phyloP scores from a whole-genome alignment of 2,329 filamentous ascomycete species.

The Aspergillus novofumigatus region DNA sequence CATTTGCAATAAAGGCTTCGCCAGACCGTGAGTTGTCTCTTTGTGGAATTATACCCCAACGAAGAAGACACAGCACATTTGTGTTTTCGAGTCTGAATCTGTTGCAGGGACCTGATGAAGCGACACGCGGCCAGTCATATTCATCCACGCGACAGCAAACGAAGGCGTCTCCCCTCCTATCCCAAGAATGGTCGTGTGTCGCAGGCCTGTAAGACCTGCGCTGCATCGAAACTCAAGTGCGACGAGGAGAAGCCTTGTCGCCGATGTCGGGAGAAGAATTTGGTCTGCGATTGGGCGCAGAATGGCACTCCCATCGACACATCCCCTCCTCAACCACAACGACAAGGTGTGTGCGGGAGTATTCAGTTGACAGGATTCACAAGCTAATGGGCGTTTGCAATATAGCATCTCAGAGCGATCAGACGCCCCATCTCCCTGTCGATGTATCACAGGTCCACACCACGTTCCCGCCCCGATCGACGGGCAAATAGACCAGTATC shows the following conservation, averaged over 20 bases:
- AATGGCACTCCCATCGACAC: conserved; percentile 13
- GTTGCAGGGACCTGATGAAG: conserved; percentile 45
- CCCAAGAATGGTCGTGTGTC: conserved; percentile 36
- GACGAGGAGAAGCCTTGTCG: conserved; percentile 53
- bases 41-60: too few species aligned
- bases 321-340: conserved; percentile 15
- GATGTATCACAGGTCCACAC: neutral
- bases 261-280: conserved; percentile 48
- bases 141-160: conserved; percentile 34
- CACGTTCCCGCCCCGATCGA: conserved; percentile 12
- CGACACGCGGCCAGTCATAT: conserved; percentile 42
- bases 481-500: neutral
- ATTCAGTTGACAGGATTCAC: neutral
- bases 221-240: conserved; percentile 50
- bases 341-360: conserved; percentile 6
- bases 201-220: conserved; percentile 51
- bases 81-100: too few species aligned
- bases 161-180: conserved; percentile 16
- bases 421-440: conserved; percentile 1
- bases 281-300: conserved; percentile 38
- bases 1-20: conserved; percentile 31
- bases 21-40: conserved; percentile 23
- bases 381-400: too few species aligned
- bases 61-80: too few species aligned
- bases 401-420: conserved; percentile 4